A percentile compares a stretch with the other conserved stretches of the same genome.
These are phyloP conservation scores for Alternaria hordeiaustralica DNA, from an alignment of 2,329 filamentous ascomycete species.

Conservation along the genomic window DNA sequence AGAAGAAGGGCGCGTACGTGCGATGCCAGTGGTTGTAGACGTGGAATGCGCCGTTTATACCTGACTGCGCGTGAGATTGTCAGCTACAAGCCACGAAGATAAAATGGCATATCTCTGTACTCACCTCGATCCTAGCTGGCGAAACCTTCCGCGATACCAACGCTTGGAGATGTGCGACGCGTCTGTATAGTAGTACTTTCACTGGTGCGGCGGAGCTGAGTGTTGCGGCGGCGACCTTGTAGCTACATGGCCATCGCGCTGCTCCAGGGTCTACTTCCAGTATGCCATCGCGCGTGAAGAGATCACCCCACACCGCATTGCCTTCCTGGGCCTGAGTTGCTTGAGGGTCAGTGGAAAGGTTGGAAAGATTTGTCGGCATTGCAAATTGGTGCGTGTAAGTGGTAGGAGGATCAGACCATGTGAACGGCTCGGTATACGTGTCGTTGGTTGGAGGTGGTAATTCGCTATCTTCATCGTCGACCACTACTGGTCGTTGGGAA, in stretches of 20 bases:
- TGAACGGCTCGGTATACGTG: neutral
- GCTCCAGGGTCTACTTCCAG: slow-evolving; percentile 2
- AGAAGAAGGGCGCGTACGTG: slow-evolving; percentile 60
- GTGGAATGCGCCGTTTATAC: slow-evolving; percentile 55
- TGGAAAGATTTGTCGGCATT: neutral
- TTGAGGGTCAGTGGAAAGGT: neutral
- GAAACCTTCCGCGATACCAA: slow-evolving; percentile 3
- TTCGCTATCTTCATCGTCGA: slow-evolving; percentile 56
- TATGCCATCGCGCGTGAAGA: slow-evolving; percentile 4
- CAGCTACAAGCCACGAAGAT: slow-evolving; percentile 27
- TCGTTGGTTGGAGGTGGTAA: slow-evolving; percentile 26
- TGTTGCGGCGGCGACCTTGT: slow-evolving; percentile 10
- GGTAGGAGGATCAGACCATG: neutral
- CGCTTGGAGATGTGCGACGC: slow-evolving; percentile 8
- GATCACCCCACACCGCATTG: slow-evolving; percentile 9
- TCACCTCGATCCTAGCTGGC: slow-evolving; percentile 4
- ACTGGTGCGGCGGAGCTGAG: slow-evolving; percentile 12
- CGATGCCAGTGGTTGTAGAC: slow-evolving; percentile 64
- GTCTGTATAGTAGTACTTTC: slow-evolving; percentile 9
- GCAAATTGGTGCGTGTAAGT: slow-evolving; percentile 14
- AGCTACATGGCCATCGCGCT: slow-evolving; percentile 11
- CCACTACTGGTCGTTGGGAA: slow-evolving; percentile 54
- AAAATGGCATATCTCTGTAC: neutral
- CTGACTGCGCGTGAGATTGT: slow-evolving; percentile 53
- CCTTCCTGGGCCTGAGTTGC: slow-evolving; percentile 51